Conservation (phyloP, 2,329 filamentous ascomycete species). For the Colletotrichum limetticola region DNA sequence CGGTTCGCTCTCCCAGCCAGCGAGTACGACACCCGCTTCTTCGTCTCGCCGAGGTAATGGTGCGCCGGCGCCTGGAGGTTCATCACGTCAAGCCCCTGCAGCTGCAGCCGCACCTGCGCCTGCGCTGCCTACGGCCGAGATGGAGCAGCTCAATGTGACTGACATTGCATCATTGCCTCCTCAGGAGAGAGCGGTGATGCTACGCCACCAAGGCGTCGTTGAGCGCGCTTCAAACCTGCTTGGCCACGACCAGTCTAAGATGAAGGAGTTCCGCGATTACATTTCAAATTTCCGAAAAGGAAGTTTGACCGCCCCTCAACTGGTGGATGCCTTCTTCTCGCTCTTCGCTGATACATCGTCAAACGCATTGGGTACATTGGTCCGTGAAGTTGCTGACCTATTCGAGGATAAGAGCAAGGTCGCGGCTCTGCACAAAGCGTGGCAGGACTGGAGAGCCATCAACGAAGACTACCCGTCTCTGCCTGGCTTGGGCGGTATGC, state of each 20-base stretch:
- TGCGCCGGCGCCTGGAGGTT: not conserved
- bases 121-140: slow-evolving; percentile 43
- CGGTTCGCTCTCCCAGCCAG: slow-evolving; percentile 76
- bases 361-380: slow-evolving; percentile 84
- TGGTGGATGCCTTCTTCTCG: slow-evolving; percentile 89
- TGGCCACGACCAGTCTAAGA: slow-evolving; percentile 78
- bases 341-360: slow-evolving; percentile 84
- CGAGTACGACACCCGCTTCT: slow-evolving; percentile 47
- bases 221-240: slow-evolving; percentile 87
- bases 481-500: slow-evolving; percentile 77
- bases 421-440: slow-evolving; percentile 80
- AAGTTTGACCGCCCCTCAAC: slow-evolving; percentile 75
- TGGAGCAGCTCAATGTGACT: slow-evolving; percentile 63
- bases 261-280: slow-evolving; percentile 80
- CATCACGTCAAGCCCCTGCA: slow-evolving; percentile 31
- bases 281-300: slow-evolving; percentile 83
- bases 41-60: slow-evolving; percentile 36
- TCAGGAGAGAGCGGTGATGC: slow-evolving; percentile 82
- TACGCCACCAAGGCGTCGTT: slow-evolving; percentile 86
- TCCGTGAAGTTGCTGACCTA: slow-evolving; percentile 91
- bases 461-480: slow-evolving; percentile 95
- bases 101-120: slow-evolving; percentile 36
- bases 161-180: slow-evolving; percentile 68
- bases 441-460: slow-evolving; percentile 95
- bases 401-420: slow-evolving; percentile 86